These are phyloP conservation scores for Ormosia semicastrata DNA, from an alignment of 306 rosid species.

Conservation along the genomic window DNA sequence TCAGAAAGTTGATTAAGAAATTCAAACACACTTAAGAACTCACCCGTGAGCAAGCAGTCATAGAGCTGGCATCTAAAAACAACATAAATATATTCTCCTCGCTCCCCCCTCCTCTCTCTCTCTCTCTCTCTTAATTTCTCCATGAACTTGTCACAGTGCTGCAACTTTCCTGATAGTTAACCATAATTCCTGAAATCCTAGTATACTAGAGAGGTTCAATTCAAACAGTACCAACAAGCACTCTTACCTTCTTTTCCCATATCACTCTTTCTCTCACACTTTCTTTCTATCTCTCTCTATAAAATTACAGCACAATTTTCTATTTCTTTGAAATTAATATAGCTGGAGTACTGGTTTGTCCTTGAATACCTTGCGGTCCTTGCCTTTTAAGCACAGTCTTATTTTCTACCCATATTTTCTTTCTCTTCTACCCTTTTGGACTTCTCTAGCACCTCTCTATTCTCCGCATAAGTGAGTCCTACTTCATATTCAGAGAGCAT, in stretches of 20 bases:
- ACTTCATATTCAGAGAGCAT: constrained; percentile 62
- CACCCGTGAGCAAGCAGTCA: constrained; percentile 68
- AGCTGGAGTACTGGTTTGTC: constrained; percentile 39
- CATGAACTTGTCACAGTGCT: not conserved
- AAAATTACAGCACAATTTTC: not conserved
- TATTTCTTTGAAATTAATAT: constrained; percentile 38
- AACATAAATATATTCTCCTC: not conserved
- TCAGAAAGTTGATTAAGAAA: constrained; percentile 51
- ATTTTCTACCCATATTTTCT: constrained; percentile 41
- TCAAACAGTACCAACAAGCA: constrained; percentile 20
- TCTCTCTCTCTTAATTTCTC: constrained; percentile 7
- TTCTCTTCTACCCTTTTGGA: constrained; percentile 33
- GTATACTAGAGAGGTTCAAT: constrained; percentile 28
- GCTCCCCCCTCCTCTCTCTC: not conserved
- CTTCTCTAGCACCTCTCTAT: constrained; percentile 21
- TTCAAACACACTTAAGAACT: constrained; percentile 83
- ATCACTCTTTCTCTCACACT: not conserved
- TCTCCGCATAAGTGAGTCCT: constrained; percentile 38
- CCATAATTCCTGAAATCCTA: constrained; percentile 37
- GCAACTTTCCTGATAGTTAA: not conserved
- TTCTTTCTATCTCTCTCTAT: not conserved
- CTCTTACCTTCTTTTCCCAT: constrained; percentile 3
- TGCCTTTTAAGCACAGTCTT: constrained; percentile 78
- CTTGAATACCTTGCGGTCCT: constrained; percentile 37
- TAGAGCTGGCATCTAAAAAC: constrained; percentile 42